Base-by-base conservation (phyloP, 2,329 filamentous ascomycete species). In the Dothideomycetes sp. region DNA sequence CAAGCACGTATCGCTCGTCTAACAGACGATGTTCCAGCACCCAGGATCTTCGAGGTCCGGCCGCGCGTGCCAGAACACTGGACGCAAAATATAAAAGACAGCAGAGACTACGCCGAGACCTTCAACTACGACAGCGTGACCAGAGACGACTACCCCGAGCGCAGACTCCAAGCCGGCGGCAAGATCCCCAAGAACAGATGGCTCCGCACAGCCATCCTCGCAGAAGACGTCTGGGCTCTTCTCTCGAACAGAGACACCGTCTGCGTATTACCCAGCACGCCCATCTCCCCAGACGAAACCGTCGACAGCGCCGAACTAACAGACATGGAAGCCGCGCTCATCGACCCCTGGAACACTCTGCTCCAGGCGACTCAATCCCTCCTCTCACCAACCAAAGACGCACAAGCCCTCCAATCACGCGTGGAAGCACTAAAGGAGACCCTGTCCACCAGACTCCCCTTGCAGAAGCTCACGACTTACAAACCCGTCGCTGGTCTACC, bases 81-180 rank as follows among this genome's bases (percentile, higher is more conserved):
- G 57, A 47, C 45, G 8, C 24, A 49, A 7, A 38, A 40, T 8
- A 34, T 45, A 14, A 51, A 47, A 36, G 56, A 60, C 44, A 57
- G 50, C 31, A 47, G 57, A 16, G 57, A 60, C 43, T 59, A 58
- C 45, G 46, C 50, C 18, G 54, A 52, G 3, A 48, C 55, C 2
- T 59, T 59, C 39, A 46, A 59, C 39, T 55, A 52, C 39, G 53
- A 39, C 9, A 36, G 45, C 8, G 43, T 40, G 4, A 37, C 43
- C 2, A 15, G 31, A 8, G 51, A 47, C 8, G 37, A 44, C 5
- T 24, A 32, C 1, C 19, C 41, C 16, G 44, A 36, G 10, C 36
- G 19, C 3, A 40, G 46, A n/a, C 36, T 50, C 24, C 41, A 39
- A 7, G 34, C 19, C 8, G 37, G 42, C 4, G 52, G 42, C 22